Conservation (phyloP, 2,329 filamentous ascomycete genomes). For the Colletotrichum sojae region DNA sequence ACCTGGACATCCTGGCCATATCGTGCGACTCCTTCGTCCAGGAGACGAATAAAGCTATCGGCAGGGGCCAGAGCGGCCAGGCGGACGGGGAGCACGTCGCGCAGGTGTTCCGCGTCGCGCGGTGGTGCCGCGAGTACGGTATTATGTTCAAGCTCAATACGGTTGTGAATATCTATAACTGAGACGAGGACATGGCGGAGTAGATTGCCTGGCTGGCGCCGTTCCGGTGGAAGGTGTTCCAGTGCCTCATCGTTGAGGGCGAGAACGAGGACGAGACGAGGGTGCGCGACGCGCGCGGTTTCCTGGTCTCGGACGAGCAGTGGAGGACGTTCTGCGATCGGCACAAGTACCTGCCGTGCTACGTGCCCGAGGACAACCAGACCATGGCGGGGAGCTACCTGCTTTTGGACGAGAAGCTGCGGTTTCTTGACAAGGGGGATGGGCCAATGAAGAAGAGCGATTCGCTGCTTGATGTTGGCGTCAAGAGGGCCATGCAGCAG, state of each 20-base stretch:
- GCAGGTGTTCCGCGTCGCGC: conserved; percentile 58
- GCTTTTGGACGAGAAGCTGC: conserved; percentile 65
- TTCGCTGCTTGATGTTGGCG: conserved; percentile 62
- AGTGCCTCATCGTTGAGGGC: conserved; percentile 65
- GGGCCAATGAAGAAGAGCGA: conserved; percentile 48
- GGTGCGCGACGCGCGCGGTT: conserved; percentile 57
- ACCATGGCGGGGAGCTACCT: conserved; percentile 67
- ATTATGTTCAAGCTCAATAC: conserved; percentile 73
- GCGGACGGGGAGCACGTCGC: conserved; percentile 59
- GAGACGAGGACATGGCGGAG: conserved; percentile 63
- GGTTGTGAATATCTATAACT: conserved; percentile 64
- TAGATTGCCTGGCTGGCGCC: conserved; percentile 57
- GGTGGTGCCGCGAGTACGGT: conserved; percentile 60
- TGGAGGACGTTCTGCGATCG: conserved; percentile 60
- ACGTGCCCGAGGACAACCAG: conserved; percentile 64
- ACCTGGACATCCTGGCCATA: conserved; percentile 68
- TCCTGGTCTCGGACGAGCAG: conserved; percentile 62
- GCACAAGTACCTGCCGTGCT: conserved; percentile 57
- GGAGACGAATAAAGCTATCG: conserved; percentile 64
- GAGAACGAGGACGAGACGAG: conserved; percentile 64
- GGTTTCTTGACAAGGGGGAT: conserved; percentile 62
- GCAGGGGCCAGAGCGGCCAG: conserved; percentile 53
- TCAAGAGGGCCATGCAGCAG: conserved; percentile 58
- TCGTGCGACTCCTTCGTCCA: conserved; percentile 69
- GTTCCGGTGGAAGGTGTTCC: conserved; percentile 70